phyloP scores from a whole-genome alignment of 345 rosid species.

The Melaleuca alternifolia region DNA sequence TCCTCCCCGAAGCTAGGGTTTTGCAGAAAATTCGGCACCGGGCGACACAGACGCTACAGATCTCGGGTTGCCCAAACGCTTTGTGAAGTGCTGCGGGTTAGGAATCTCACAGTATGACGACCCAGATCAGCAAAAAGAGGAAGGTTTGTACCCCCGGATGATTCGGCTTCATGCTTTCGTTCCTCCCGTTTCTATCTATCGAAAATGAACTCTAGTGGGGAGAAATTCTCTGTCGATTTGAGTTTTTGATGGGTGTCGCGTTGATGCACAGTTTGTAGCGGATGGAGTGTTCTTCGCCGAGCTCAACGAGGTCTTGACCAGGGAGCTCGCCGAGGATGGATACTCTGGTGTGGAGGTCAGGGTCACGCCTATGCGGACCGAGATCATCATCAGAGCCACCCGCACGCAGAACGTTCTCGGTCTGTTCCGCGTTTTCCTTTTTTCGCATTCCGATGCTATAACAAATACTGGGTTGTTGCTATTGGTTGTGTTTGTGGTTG shows the following conservation, averaged over 20 bases:
- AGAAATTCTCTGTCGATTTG: not conserved
- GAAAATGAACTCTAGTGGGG: not conserved
- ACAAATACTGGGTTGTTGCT: not conserved
- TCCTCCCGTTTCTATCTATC: fast-evolving
- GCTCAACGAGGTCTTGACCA: slow-evolving; percentile 58
- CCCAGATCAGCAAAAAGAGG: slow-evolving; percentile 80
- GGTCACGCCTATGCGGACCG: slow-evolving; percentile 72
- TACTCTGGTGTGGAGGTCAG: slow-evolving; percentile 85
- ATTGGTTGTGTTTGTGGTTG: not conserved
- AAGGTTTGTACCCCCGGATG: slow-evolving; percentile 20
- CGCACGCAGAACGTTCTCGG: slow-evolving; percentile 86
- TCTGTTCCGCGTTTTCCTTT: not conserved
- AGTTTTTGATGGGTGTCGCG: not conserved
- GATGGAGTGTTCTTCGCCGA: slow-evolving; percentile 80
- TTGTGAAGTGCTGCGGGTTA: not conserved
- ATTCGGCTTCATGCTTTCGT: not conserved
- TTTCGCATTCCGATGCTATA: not conserved
- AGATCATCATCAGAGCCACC: slow-evolving; percentile 79
- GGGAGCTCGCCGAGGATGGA: slow-evolving; percentile 82
- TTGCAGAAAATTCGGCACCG: not conserved
- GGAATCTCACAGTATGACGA: slow-evolving; percentile 26
- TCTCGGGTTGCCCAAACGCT: not conserved
- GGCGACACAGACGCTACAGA: not conserved
- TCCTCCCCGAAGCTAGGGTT: not conserved
- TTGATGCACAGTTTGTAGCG: slow-evolving; percentile 38